phyloP scores from a whole-genome alignment of 148 eudicot species.

The Spergularia marina region DNA sequence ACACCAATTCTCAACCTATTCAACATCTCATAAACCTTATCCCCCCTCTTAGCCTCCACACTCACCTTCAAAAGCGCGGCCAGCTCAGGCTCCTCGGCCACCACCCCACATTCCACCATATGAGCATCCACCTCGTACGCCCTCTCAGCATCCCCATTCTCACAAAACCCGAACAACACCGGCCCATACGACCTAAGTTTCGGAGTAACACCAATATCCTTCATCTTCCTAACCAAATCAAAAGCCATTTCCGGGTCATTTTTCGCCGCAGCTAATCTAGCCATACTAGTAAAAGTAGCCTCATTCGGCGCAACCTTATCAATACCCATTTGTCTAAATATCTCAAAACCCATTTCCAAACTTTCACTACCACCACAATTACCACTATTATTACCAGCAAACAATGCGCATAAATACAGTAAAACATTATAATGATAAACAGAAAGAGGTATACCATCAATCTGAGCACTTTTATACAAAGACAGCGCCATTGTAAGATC shows the following conservation, averaged over 20 bases:
- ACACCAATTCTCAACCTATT: constrained; percentile 62
- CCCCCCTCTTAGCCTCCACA: constrained; percentile 43
- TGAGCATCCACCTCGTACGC: constrained; percentile 75
- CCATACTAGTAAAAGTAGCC: constrained; percentile 86
- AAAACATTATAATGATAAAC: constrained; percentile 62
- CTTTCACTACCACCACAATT: constrained; percentile 16
- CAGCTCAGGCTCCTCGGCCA: constrained; percentile 72
- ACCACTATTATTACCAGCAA: constrained; percentile 6
- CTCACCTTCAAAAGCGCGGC: constrained; percentile 68
- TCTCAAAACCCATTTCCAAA: constrained; percentile 74
- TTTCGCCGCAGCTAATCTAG: constrained; percentile 74
- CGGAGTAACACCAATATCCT: constrained; percentile 45
- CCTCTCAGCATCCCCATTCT: constrained; percentile 54
- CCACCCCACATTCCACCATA: constrained; percentile 69
- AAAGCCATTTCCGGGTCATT: constrained; percentile 85
- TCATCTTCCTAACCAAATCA: constrained; percentile 71
- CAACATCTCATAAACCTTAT: constrained; percentile 78
- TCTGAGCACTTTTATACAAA: constrained; percentile 53
- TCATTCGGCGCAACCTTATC: constrained; percentile 72
- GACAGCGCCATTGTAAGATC: constrained; percentile 52
- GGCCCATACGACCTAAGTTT: constrained; percentile 88
- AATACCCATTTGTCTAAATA: constrained; percentile 58
- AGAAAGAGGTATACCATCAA: constrained; percentile 34
- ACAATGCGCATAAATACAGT: constrained; percentile 63
- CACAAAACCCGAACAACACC: constrained; percentile 74